A percentile compares a stretch with the other conserved stretches of the same genome.
Conservation (phyloP, 2,329 filamentous ascomycete species). For the Fusarium pseudocircinatum region DNA sequence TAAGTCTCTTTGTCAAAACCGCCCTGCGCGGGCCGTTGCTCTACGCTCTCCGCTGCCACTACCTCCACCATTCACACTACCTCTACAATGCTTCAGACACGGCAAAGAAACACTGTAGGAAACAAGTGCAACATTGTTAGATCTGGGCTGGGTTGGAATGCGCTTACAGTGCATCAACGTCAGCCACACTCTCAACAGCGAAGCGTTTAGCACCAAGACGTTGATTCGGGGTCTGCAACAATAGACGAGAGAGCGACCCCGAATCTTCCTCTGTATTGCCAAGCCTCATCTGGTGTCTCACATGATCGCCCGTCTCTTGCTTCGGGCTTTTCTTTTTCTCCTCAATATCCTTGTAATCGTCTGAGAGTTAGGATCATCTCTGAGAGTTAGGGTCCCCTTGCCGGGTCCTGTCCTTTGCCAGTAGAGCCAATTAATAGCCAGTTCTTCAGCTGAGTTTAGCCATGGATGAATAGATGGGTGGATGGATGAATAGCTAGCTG, state of each 20-base stretch:
- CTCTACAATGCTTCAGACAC: neutral
- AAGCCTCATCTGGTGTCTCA: slow-evolving; percentile 4
- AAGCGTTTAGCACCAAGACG: neutral
- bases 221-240: neutral
- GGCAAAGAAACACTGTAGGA: neutral
- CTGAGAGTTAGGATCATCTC: no score
- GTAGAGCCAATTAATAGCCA: neutral
- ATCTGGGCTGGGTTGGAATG: neutral
- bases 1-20: neutral
- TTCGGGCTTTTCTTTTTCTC: slow-evolving; percentile 10
- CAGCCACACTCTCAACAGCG: slow-evolving; percentile 5
- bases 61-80: neutral
- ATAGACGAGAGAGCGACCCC: neutral
- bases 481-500: neutral
- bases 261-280: neutral
- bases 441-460: neutral
- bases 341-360: neutral
- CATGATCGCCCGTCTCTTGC: neutral
- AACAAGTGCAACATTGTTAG: slow-evolving; percentile 14
- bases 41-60: neutral
- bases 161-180: neutral
- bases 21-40: slow-evolving; percentile 6
- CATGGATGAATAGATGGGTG: neutral
- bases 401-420: neutral
- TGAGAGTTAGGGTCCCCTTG: neutral